A percentile compares a stretch with the other conserved stretches of the same genome.
These are phyloP conservation scores for Stephania yunnanensis DNA, from an alignment of 164 flowering plant species.

Conservation along the genomic window DNA sequence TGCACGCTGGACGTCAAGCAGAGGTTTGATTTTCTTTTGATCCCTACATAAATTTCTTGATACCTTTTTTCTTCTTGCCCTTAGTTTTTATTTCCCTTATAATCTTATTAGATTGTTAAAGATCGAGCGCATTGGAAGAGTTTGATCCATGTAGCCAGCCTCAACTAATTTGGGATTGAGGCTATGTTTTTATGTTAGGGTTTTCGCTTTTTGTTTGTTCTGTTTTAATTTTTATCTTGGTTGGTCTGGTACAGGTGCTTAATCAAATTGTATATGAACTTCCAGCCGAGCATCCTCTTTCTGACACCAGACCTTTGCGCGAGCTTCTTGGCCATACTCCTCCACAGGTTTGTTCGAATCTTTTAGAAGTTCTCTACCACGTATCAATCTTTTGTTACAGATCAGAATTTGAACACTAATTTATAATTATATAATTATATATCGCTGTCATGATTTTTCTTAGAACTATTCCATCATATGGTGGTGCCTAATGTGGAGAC, in stretches of 20 bases:
- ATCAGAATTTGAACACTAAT: too few species aligned
- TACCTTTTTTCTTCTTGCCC: not conserved
- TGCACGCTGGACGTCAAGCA: constrained; percentile 97
- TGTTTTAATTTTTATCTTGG: not conserved
- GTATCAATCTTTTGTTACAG: not conserved
- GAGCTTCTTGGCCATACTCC: constrained; percentile 99
- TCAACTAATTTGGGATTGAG: not conserved
- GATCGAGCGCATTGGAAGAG: too few species aligned
- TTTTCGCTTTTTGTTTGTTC: not conserved
- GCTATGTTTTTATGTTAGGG: not conserved
- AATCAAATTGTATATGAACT: constrained; percentile 93
- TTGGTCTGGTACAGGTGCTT: constrained; percentile 52
- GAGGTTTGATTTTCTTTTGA: constrained; percentile 49
- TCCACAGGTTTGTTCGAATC: constrained; percentile 50
- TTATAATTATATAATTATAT: too few species aligned
- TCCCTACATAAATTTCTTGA: not conserved
- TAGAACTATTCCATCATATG: too few species aligned
- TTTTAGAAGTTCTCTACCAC: not conserved
- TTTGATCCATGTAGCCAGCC: too few species aligned
- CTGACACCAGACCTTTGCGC: constrained; percentile 79
- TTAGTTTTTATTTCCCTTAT: too few species aligned
- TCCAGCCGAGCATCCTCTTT: constrained; percentile 93
- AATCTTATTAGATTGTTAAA: not conserved
- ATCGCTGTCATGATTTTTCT: too few species aligned
- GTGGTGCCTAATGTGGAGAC: too few species aligned